phyloP scores from a whole-genome alignment of 768 basidiomycete species.

The Coprinellus aureogranulatus region DNA sequence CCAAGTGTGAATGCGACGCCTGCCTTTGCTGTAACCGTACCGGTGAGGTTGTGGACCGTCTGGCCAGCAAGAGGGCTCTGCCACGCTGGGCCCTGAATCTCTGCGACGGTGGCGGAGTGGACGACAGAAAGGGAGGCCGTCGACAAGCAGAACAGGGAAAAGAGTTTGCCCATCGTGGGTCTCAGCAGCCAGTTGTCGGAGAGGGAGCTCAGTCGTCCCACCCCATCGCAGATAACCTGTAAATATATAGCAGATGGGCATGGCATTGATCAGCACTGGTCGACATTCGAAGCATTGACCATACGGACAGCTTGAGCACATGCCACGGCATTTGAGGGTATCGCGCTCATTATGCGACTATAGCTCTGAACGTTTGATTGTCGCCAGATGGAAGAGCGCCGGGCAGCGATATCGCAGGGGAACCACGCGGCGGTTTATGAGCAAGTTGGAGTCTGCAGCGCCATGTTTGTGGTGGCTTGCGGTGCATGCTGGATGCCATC shows the following conservation, averaged over 20 bases:
- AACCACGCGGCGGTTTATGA: background rate
- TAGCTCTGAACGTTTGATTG: slow-evolving; percentile 3
- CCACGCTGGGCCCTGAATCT: slow-evolving; percentile 51
- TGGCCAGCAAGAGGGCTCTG: slow-evolving; percentile 46
- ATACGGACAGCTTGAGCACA: slow-evolving; percentile 22
- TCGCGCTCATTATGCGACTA: background rate
- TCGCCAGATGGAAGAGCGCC: slow-evolving; percentile 1
- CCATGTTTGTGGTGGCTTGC: background rate
- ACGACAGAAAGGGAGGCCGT: slow-evolving; percentile 25
- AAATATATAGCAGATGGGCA: slow-evolving; percentile 2
- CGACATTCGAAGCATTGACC: slow-evolving; percentile 12
- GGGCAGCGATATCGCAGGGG: background rate
- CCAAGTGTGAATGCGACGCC: background rate
- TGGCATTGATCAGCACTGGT: slow-evolving; percentile 10
- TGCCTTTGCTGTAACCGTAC: slow-evolving; percentile 55
- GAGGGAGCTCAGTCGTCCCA: slow-evolving; percentile 6
- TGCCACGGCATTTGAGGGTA: slow-evolving; percentile 11
- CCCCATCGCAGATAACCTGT: slow-evolving; percentile 13
- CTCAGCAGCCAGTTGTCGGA: slow-evolving; percentile 8
- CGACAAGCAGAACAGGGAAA: slow-evolving; percentile 26
- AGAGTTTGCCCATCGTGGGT: slow-evolving; percentile 29
- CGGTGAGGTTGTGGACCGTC: slow-evolving; percentile 45
- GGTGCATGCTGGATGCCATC: background rate
- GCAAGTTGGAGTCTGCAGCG: background rate
- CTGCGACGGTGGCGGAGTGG: slow-evolving; percentile 39